phyloP scores from a whole-genome alignment of 129 eudicot species.

The Escallonia rubra region DNA sequence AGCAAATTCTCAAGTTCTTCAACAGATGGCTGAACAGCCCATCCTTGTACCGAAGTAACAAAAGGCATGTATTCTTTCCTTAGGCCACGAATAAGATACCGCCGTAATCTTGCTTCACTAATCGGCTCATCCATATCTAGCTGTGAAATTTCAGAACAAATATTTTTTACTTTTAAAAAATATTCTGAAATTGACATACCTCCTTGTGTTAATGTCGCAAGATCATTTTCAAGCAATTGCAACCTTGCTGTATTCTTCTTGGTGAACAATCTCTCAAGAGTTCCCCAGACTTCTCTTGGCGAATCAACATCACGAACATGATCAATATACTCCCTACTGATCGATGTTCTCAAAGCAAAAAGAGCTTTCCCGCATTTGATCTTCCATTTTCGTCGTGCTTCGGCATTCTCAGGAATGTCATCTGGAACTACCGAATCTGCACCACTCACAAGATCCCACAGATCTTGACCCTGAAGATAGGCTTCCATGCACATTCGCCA shows the following conservation, averaged over 20 bases:
- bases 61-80: constrained; percentile 17
- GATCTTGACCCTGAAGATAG: too few relatives aligned
- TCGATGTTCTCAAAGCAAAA: constrained; percentile 11
- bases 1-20: constrained; percentile 7
- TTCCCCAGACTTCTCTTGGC: constrained; percentile 12
- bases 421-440: constrained; percentile 2
- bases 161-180: constrained; percentile 5
- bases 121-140: constrained; percentile 9
- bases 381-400: constrained; percentile 11
- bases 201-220: neutral
- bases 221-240: constrained; percentile 11
- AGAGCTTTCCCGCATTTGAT: constrained; percentile 13
- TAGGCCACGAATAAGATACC: constrained; percentile 8
- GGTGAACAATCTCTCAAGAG: constrained; percentile 11
- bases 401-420: constrained; percentile 6
- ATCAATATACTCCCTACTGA: constrained; percentile 5
- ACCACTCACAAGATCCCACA: too few relatives aligned
- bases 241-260: constrained; percentile 11
- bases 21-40: constrained; percentile 14
- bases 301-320: constrained; percentile 10
- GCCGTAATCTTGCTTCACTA: constrained; percentile 4
- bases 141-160: constrained; percentile 14
- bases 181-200: constrained; percentile 11
- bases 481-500: too few relatives aligned
- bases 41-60: constrained; percentile 16